Conservation (phyloP, 495 filamentous ascomycete genomes). For the Poronia punctata region DNA sequence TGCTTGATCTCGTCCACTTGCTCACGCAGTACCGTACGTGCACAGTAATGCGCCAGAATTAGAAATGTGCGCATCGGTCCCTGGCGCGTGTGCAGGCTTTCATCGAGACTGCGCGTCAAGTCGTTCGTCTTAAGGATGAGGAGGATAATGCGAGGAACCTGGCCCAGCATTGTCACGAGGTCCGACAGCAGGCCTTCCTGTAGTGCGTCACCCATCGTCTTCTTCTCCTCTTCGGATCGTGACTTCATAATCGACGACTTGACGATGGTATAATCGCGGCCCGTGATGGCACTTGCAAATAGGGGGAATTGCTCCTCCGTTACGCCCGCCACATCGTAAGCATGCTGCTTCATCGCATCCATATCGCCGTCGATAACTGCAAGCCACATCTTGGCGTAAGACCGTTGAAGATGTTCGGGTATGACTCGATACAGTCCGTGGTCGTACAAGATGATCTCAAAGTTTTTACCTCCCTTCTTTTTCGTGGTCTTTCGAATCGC, state of each 20-base stretch:
- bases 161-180: slow-evolving; percentile 78
- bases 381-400: slow-evolving; percentile 96
- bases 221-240: slow-evolving; percentile 66
- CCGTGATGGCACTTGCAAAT: slow-evolving; percentile 95
- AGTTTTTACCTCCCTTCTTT: slow-evolving; percentile 55
- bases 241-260: slow-evolving; percentile 52
- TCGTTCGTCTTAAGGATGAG: slow-evolving; percentile 98
- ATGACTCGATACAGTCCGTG: slow-evolving; percentile 96
- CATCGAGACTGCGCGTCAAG: slow-evolving; percentile 87
- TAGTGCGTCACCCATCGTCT: slow-evolving; percentile 71
- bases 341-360: slow-evolving; percentile 76
- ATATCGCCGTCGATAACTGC: slow-evolving; percentile 88
- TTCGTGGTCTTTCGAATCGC: slow-evolving; percentile 71
- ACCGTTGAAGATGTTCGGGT: slow-evolving; percentile 64
- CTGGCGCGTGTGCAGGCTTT: slow-evolving; percentile 82
- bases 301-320: slow-evolving; percentile 89
- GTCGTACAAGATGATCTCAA: slow-evolving; percentile 97
- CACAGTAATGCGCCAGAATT: slow-evolving; percentile 90
- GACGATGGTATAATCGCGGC: slow-evolving; percentile 77
- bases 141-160: slow-evolving; percentile 86
- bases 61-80: slow-evolving; percentile 85
- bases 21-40: slow-evolving; percentile 81
- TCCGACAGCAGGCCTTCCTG: slow-evolving; percentile 83
- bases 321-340: slow-evolving; percentile 80
- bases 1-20: slow-evolving; percentile 61